A percentile compares a stretch with the other conserved stretches of the same genome.
Conservation (phyloP, 352 stramenopile species). For the Pythium insidiosum region DNA sequence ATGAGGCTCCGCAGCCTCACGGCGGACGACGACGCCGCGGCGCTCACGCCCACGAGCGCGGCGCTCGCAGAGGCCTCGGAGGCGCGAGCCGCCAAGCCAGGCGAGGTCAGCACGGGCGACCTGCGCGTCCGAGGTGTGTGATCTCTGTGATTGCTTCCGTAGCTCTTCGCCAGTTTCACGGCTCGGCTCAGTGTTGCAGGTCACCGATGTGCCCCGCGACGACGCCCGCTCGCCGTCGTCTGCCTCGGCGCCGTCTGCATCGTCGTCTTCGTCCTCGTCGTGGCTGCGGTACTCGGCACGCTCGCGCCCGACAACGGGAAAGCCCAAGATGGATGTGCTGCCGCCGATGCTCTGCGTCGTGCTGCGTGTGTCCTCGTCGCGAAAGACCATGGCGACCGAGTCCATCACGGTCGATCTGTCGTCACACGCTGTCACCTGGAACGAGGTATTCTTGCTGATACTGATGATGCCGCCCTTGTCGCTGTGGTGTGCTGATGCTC, state of each 20-base stretch:
- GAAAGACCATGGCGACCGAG: background rate
- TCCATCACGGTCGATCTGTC: no score
- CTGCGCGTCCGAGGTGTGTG: slow-evolving; percentile 50
- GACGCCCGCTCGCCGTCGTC: slow-evolving; percentile 9
- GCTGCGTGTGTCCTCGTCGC: slow-evolving; percentile 21
- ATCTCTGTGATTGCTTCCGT: background rate
- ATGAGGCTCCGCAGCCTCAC: no score
- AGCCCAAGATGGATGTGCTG: slow-evolving; percentile 14
- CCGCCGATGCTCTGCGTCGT: slow-evolving; percentile 37
- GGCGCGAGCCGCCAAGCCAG: slow-evolving; percentile 33
- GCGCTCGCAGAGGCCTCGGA: slow-evolving; percentile 43
- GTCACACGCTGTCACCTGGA: slow-evolving; percentile 29
- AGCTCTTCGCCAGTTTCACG: background rate
- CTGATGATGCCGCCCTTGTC: slow-evolving; percentile 17
- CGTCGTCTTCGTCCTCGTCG: slow-evolving; percentile 17
- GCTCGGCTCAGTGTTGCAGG: slow-evolving; percentile 12
- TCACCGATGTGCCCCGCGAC: slow-evolving; percentile 16
- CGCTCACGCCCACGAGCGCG: slow-evolving; percentile 38
- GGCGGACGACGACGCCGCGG: no score
- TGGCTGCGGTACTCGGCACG: slow-evolving; percentile 39
- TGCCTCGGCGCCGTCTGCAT: slow-evolving; percentile 2
- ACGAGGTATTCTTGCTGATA: slow-evolving; percentile 39
- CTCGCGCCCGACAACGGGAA: slow-evolving; percentile 4
- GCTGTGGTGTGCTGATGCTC: background rate
- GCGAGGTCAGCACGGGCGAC: slow-evolving; percentile 31